A percentile compares a stretch with the other conserved stretches of the same genome.
These are phyloP conservation scores for Tuber melanosporum DNA, from an alignment of 495 filamentous ascomycete species.

Conservation along the genomic window DNA sequence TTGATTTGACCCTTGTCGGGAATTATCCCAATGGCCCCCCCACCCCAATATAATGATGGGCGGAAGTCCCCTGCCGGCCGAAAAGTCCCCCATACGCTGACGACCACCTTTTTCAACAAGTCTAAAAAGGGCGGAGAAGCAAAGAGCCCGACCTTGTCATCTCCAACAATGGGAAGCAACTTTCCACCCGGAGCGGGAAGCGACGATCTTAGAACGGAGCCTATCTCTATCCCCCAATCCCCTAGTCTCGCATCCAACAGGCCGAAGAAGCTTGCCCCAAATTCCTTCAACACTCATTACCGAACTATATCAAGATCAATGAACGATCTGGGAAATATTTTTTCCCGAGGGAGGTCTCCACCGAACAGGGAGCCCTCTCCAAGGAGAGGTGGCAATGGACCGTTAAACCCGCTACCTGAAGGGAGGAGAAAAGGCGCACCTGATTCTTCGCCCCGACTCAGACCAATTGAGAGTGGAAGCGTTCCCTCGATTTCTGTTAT, in stretches of 20 bases:
- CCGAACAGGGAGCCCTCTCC: slow-evolving; percentile 38
- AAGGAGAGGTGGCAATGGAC: slow-evolving; percentile 28
- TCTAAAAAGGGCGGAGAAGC: slow-evolving; percentile 36
- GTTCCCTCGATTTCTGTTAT: slow-evolving; percentile 41
- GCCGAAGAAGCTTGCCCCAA: slow-evolving; percentile 41
- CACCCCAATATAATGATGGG: slow-evolving; percentile 33
- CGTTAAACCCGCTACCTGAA: slow-evolving; percentile 36
- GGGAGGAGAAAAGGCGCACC: slow-evolving; percentile 32
- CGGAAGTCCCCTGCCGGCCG: slow-evolving; percentile 35
- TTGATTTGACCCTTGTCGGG: slow-evolving; percentile 25
- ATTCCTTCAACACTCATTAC: slow-evolving; percentile 41
- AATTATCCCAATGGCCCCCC: slow-evolving; percentile 34
- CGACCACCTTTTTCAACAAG: slow-evolving; percentile 38
- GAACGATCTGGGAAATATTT: slow-evolving; percentile 42
- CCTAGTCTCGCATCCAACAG: slow-evolving; percentile 30
- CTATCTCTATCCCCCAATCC: slow-evolving; percentile 37
- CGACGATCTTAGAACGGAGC: slow-evolving; percentile 34
- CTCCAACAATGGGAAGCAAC: slow-evolving; percentile 28
- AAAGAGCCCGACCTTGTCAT: slow-evolving; percentile 36
- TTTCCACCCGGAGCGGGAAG: slow-evolving; percentile 4
- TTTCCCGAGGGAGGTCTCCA: slow-evolving; percentile 41
- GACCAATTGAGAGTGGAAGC: slow-evolving; percentile 34
- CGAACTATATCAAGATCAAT: slow-evolving; percentile 42
- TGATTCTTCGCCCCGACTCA: slow-evolving; percentile 32
- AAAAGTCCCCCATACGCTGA: slow-evolving; percentile 37